phyloP scores from a whole-genome alignment of 2,329 filamentous ascomycete genomes.

The Sordariomycetes sp. region DNA sequence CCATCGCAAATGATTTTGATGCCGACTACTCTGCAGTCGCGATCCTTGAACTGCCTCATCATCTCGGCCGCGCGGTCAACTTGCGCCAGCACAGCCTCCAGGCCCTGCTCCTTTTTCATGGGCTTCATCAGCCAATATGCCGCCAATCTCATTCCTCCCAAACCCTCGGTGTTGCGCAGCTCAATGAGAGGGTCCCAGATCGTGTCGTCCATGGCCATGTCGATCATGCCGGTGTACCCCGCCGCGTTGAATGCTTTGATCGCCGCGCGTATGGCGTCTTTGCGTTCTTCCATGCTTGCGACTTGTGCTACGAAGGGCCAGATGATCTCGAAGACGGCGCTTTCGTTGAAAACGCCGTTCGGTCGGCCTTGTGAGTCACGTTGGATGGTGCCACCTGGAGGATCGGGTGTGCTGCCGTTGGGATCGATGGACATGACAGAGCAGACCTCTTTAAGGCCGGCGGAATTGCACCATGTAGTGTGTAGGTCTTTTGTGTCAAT shows the following conservation, averaged over 20 bases:
- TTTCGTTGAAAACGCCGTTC: constrained; percentile 42
- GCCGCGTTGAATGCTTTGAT: constrained; percentile 39
- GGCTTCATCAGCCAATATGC: constrained; percentile 51
- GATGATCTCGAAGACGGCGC: constrained; percentile 39
- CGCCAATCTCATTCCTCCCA: constrained; percentile 32
- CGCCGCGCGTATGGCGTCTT: constrained; percentile 36
- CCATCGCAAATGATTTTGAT: constrained; percentile 59
- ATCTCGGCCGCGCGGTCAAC: constrained; percentile 40
- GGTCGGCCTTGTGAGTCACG: constrained; percentile 36
- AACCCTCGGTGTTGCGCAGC: constrained; percentile 25
- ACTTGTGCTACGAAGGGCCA: constrained; percentile 45
- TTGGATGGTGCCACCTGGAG: constrained; percentile 41
- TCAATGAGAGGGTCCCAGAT: constrained; percentile 41
- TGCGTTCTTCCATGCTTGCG: constrained; percentile 35
- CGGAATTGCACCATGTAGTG: constrained; percentile 45
- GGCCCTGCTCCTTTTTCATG: constrained; percentile 33
- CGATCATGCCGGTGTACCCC: constrained; percentile 46
- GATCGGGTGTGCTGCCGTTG: constrained; percentile 25
- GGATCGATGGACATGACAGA: constrained; percentile 28
- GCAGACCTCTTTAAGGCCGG: constrained; percentile 34
- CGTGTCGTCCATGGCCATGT: constrained; percentile 54
- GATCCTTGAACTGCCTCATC: constrained; percentile 20
- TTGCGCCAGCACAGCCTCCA: constrained; percentile 32
- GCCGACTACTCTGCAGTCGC: constrained; percentile 41
- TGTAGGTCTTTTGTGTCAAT: constrained; percentile 49